Conservation (phyloP, 2,329 filamentous ascomycete genomes). For the Fusarium sp. region DNA sequence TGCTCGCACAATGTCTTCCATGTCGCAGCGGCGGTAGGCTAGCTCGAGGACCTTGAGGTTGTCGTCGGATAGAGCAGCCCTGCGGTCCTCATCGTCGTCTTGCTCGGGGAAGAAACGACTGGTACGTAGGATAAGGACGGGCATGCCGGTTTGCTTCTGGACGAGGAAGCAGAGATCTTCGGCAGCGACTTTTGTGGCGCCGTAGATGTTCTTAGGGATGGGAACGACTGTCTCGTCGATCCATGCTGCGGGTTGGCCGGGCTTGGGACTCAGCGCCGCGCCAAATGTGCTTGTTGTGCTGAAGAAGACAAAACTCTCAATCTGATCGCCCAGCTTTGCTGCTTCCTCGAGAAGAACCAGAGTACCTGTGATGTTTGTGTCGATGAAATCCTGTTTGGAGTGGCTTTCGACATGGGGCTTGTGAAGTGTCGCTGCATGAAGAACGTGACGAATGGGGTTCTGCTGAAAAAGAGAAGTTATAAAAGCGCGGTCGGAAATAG, state of each 20-base stretch:
- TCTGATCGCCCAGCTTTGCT: constrained; percentile 36
- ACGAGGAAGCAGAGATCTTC: constrained; percentile 62
- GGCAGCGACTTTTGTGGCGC: constrained; percentile 62
- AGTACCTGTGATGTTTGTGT: constrained; percentile 62
- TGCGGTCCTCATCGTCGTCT: constrained; percentile 60
- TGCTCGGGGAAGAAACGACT: constrained; percentile 64
- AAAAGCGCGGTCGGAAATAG: constrained; percentile 55
- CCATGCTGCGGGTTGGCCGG: constrained; percentile 58
- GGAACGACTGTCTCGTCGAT: constrained; percentile 59
- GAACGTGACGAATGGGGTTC: constrained; percentile 56
- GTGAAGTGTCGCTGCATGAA: constrained; percentile 62
- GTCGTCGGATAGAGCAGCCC: constrained; percentile 54
- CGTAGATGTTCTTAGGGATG: constrained; percentile 63
- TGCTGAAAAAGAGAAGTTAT: constrained; percentile 51
- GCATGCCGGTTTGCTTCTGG: constrained; percentile 56
- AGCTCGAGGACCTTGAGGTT: constrained; percentile 65
- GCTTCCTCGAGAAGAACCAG: constrained; percentile 59
- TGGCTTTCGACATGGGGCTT: constrained; percentile 63
- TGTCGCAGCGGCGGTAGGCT: constrained; percentile 60
- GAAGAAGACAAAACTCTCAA: constrained; percentile 60
- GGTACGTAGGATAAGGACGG: constrained; percentile 60
- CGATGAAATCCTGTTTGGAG: constrained; percentile 59
- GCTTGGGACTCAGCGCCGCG: constrained; percentile 54
- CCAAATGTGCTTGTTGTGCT: constrained; percentile 63
- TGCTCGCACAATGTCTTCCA: constrained; percentile 60